phyloP scores from a whole-genome alignment of 306 rosid species.

The Quercus engelmannii region DNA sequence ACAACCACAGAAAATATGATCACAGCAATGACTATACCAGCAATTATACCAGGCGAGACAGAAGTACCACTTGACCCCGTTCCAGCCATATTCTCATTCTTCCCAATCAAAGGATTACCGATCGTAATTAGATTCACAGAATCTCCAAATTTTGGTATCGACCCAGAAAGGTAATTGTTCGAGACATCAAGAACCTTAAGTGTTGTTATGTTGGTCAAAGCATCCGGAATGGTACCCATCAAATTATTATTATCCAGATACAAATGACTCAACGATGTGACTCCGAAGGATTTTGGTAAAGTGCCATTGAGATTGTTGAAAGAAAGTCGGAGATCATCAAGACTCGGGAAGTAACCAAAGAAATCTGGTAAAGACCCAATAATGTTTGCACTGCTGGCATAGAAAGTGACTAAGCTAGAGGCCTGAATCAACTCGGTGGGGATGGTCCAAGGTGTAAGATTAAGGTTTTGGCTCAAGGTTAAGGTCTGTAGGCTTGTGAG shows the following conservation, averaged over 20 bases:
- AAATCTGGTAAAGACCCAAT: slow-evolving; percentile 50
- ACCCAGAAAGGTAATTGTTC: slow-evolving; percentile 50
- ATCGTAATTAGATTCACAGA: slow-evolving; percentile 29
- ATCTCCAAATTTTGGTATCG: slow-evolving; percentile 44
- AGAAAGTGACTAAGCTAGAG: slow-evolving; percentile 27
- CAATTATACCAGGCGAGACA: slow-evolving; percentile 46
- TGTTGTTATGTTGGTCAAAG: slow-evolving; percentile 34
- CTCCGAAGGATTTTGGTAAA: slow-evolving; percentile 50
- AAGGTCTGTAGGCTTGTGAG: slow-evolving; percentile 42
- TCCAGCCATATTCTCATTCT: slow-evolving; percentile 18
- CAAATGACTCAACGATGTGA: slow-evolving; percentile 27
- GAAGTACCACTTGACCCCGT: slow-evolving; percentile 14
- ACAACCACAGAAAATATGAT: slow-evolving; percentile 44
- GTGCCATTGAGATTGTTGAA: slow-evolving; percentile 66
- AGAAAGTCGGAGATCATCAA: slow-evolving; percentile 56
- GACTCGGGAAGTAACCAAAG: slow-evolving; percentile 38
- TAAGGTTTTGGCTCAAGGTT: slow-evolving; percentile 30
- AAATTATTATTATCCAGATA: slow-evolving; percentile 56
- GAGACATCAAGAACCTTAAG: slow-evolving; percentile 58
- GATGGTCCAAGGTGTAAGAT: slow-evolving; percentile 45
- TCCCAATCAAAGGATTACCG: slow-evolving; percentile 62
- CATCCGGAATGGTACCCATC: slow-evolving; percentile 46
- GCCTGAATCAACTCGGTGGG: slow-evolving; percentile 49
- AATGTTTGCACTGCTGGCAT: slow-evolving; percentile 34
- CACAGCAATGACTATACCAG: slow-evolving; percentile 52